phyloP scores from a whole-genome alignment of 805 yeast genomes.

The Wickerhamomyces hampshirensis region DNA sequence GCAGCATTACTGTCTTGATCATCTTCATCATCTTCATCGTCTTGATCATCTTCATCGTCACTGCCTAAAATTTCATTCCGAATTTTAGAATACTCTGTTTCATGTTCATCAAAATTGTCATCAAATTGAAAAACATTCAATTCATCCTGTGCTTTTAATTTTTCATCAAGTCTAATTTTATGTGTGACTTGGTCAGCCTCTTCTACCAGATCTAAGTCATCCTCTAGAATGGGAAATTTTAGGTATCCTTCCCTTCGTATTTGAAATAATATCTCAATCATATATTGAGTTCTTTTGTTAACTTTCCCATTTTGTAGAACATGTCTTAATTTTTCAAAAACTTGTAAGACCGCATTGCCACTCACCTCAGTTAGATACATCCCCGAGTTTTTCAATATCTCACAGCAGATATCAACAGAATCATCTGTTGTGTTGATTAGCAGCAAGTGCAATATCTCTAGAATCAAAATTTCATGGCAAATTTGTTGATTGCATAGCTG shows the following conservation, averaged over 20 bases:
- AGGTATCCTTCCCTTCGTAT: constrained; percentile 41
- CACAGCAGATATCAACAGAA: constrained; percentile 50
- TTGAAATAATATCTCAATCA: constrained; percentile 49
- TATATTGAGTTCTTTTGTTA: constrained; percentile 36
- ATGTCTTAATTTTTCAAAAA: constrained; percentile 56
- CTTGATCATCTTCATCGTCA: constrained; percentile 34
- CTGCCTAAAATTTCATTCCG: constrained; percentile 21
- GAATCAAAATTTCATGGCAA: constrained; percentile 44
- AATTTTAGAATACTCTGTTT: constrained; percentile 41
- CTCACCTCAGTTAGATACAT: constrained; percentile 39
- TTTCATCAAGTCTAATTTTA: constrained; percentile 48
- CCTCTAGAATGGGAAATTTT: constrained; percentile 34
- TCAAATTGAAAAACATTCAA: constrained; percentile 51
- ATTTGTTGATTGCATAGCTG: constrained; percentile 63
- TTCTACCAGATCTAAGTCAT: constrained; percentile 55
- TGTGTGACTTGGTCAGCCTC: constrained; percentile 60
- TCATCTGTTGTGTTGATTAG: constrained; percentile 46
- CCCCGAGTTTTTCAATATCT: constrained; percentile 50
- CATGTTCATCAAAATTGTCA: constrained; percentile 43
- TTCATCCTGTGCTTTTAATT: constrained; percentile 38
- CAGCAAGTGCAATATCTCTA: constrained; percentile 49
- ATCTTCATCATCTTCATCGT: constrained; percentile 1
- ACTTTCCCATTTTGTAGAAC: constrained; percentile 53
- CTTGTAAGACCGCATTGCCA: constrained; percentile 38
- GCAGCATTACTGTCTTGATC: background rate